A percentile compares a stretch with the other conserved stretches of the same genome.
phyloP scores from a whole-genome alignment of 202 grass and related monocot species.

The Elaeis oleifera region DNA sequence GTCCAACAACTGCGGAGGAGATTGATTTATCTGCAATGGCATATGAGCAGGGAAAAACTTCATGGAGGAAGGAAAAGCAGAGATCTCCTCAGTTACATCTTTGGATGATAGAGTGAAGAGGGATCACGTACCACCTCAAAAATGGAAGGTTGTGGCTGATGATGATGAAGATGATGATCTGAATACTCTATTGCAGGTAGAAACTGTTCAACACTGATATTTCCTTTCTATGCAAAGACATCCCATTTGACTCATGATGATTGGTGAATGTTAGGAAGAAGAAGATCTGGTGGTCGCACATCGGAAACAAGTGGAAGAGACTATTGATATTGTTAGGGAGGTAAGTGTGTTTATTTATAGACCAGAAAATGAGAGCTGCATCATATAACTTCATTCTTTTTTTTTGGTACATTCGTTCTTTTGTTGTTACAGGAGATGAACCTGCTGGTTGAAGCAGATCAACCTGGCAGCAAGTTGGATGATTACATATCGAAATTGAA shows the following conservation, averaged over 20 bases:
- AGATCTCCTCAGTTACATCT: conserved; percentile 9
- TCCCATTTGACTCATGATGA: not conserved
- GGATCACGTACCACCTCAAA: conserved; percentile 19
- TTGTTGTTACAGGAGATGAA: conserved; percentile 65
- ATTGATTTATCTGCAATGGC: conserved; percentile 39
- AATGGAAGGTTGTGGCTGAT: conserved; percentile 31
- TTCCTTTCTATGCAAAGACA: not conserved
- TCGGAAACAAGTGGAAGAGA: conserved; percentile 82
- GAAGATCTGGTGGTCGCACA: conserved; percentile 78
- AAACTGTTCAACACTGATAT: not conserved
- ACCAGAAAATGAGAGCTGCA: too few relatives aligned
- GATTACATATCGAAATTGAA: conserved; percentile 70
- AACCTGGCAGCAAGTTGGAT: conserved; percentile 78
- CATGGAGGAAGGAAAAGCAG: conserved; percentile 31
- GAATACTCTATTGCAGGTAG: conserved; percentile 69
- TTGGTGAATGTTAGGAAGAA: conserved; percentile 54
- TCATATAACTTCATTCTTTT: too few relatives aligned
- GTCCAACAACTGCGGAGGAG: conserved; percentile 12
- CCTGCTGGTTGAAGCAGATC: conserved; percentile 62
- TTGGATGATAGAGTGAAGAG: conserved; percentile 26
- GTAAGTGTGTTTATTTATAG: conserved; percentile 16
- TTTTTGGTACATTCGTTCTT: too few relatives aligned
- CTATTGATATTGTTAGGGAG: conserved; percentile 74
- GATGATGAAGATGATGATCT: conserved; percentile 45
- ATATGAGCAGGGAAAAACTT: conserved; percentile 41